Conservation (phyloP, 495 filamentous ascomycete species). For the Podospora sp. region DNA sequence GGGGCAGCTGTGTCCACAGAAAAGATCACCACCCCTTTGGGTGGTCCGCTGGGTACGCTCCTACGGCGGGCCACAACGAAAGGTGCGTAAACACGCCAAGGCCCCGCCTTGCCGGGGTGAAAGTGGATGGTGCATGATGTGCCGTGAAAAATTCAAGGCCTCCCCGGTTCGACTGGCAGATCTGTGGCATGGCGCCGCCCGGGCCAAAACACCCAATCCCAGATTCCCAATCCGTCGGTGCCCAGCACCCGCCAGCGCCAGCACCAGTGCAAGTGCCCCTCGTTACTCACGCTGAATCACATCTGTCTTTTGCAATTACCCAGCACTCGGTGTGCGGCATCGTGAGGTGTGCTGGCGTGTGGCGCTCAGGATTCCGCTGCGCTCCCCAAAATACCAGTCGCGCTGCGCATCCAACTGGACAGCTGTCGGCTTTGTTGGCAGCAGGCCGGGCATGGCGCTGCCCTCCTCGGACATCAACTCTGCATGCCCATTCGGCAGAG, state of each 20-base stretch:
- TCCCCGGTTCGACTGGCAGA: conserved; percentile 23
- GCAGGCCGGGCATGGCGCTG: conserved; percentile 1
- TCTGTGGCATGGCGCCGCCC: conserved; percentile 26
- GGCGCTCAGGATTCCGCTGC: background rate
- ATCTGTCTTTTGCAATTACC: background rate
- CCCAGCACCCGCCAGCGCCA: background rate
- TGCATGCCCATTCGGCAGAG: background rate
- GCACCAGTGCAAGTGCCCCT: background rate
- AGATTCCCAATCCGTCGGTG: background rate
- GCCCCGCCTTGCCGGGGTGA: conserved; percentile 14
- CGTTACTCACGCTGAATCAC: background rate
- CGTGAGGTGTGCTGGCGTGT: background rate
- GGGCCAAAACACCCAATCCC: conserved; percentile 10
- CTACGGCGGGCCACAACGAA: conserved; percentile 16
- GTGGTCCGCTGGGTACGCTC: conserved; percentile 1
- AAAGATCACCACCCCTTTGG: conserved; percentile 22
- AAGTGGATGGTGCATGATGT: conserved; percentile 34
- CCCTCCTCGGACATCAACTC: background rate
- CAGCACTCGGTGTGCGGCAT: background rate
- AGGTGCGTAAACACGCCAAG: conserved; percentile 7
- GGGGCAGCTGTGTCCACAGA: conserved; percentile 16
- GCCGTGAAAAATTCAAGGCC: conserved; percentile 33
- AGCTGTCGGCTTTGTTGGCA: conserved; percentile 1
- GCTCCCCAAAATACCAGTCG: background rate
- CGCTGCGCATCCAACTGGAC: background rate